A percentile compares a stretch with the other conserved stretches of the same genome.
Conservation (phyloP, 768 basidiomycete species). For the Suillus sp. region DNA sequence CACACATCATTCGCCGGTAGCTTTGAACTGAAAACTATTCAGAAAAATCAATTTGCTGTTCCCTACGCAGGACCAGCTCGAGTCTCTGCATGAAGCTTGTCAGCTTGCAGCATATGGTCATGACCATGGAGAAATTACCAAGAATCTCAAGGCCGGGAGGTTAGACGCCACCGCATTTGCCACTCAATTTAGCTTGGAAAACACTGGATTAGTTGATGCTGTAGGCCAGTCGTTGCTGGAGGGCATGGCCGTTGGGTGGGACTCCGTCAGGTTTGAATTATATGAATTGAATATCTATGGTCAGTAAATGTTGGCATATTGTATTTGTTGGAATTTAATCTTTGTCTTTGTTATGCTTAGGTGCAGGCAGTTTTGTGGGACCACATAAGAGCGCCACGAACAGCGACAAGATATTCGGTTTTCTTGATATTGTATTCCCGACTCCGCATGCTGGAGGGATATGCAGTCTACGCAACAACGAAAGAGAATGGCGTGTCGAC, state of each 20-base stretch:
- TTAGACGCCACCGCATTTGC: constrained; percentile 41
- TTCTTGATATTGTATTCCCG: constrained; percentile 54
- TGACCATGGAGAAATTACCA: constrained; percentile 37
- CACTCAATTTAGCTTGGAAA: constrained; percentile 32
- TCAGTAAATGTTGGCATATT: constrained; percentile 17
- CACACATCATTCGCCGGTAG: background rate
- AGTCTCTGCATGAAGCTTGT: constrained; percentile 38
- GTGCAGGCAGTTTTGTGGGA: constrained; percentile 50
- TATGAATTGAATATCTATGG: constrained; percentile 53
- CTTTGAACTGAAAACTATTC: background rate
- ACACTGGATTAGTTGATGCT: constrained; percentile 30
- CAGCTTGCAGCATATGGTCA: constrained; percentile 43
- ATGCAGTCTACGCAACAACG: constrained; percentile 38
- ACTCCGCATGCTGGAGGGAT: constrained; percentile 47
- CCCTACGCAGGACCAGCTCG: constrained; percentile 7
- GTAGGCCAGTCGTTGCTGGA: constrained; percentile 27
- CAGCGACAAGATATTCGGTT: constrained; percentile 48
- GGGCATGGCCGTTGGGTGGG: constrained; percentile 19
- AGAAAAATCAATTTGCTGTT: constrained; percentile 5
- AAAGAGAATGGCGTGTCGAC: constrained; percentile 41
- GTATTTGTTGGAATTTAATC: background rate
- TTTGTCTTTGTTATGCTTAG: constrained; percentile 21
- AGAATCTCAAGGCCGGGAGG: constrained; percentile 48
- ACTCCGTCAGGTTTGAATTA: constrained; percentile 34
- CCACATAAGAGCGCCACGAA: constrained; percentile 52